Evolutionary conservation across 441 rosid genomes (phyloP).

Genomic region (Eruca vesicaria): DNA sequence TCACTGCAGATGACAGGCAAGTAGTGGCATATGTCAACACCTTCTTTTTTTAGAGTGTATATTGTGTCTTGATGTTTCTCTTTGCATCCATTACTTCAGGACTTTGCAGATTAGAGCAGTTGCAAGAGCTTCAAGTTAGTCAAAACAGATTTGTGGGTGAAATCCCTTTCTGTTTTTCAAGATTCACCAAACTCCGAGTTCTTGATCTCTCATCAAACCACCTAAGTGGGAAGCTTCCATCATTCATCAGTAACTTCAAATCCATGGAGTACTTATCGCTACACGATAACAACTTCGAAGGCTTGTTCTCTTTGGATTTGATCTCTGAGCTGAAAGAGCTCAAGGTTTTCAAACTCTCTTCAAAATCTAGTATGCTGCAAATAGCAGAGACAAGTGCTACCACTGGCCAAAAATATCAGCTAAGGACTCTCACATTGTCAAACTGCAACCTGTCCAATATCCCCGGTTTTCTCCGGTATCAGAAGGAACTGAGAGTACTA

Average conservation of each 20-base stretch:
- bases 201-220: slow-evolving; percentile 24
- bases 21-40: not conserved
- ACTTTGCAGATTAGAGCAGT: slow-evolving; percentile 11
- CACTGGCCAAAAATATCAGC: not conserved
- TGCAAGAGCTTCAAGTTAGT: slow-evolving; percentile 10
- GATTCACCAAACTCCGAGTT: slow-evolving; percentile 11
- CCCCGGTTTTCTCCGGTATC: slow-evolving; percentile 18
- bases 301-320: slow-evolving; percentile 17
- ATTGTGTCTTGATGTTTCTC: not conserved
- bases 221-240: slow-evolving; percentile 18
- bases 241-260: not conserved
- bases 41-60: not conserved
- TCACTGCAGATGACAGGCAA: slow-evolving; percentile 22
- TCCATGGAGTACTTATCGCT: slow-evolving; percentile 25
- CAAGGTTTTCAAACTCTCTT: slow-evolving; percentile 21
- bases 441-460: slow-evolving; percentile 6
- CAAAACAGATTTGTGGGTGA: not conserved
- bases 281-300: slow-evolving; percentile 16
- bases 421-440: not conserved
- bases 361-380: not conserved
- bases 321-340: slow-evolving; percentile 15
- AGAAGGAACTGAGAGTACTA: not conserved
- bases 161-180: slow-evolving; percentile 9
- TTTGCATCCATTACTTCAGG: not conserved
- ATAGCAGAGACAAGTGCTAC: slow-evolving; percentile 6